phyloP scores from a whole-genome alignment of 2,329 filamentous ascomycete species.

The Nemania sp. region DNA sequence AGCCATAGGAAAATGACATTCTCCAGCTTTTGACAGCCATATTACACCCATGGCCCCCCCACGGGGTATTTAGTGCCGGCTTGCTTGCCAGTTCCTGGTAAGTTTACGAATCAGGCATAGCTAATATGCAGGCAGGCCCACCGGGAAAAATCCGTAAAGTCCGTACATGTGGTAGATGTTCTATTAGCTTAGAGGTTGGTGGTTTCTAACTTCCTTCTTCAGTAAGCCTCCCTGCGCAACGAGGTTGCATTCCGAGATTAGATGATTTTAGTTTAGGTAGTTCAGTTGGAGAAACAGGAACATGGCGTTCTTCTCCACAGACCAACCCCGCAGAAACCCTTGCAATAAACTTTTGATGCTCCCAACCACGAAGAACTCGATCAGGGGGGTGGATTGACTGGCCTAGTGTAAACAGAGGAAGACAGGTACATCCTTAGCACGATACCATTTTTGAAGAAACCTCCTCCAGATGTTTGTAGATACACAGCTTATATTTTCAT shows the following conservation, averaged over 20 bases:
- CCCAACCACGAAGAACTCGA: neutral
- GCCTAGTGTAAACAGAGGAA: neutral
- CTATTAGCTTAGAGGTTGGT: neutral
- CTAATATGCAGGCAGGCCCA: too few relatives aligned
- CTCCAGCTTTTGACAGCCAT: too few relatives aligned
- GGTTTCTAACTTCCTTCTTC: slow-evolving; percentile 5
- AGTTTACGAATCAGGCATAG: too few relatives aligned
- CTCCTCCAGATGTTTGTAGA: neutral
- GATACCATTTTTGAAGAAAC: neutral
- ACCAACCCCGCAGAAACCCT: slow-evolving; percentile 3
- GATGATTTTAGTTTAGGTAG: neutral
- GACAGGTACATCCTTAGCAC: too few relatives aligned
- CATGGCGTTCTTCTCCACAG: slow-evolving; percentile 4
- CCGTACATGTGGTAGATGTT: too few relatives aligned
- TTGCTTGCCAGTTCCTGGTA: too few relatives aligned
- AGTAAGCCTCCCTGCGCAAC: neutral
- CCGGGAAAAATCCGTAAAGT: too few relatives aligned
- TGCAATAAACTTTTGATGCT: neutral
- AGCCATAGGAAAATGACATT: too few relatives aligned
- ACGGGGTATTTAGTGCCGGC: too few relatives aligned
- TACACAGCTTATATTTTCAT: too few relatives aligned
- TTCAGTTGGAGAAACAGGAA: slow-evolving; percentile 5
- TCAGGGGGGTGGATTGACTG: neutral
- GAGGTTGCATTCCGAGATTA: neutral
- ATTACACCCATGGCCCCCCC: too few relatives aligned